A percentile compares a stretch with the other conserved stretches of the same genome.
phyloP scores from a whole-genome alignment of 2,329 filamentous ascomycete genomes.

The Aschersonia sp. region DNA sequence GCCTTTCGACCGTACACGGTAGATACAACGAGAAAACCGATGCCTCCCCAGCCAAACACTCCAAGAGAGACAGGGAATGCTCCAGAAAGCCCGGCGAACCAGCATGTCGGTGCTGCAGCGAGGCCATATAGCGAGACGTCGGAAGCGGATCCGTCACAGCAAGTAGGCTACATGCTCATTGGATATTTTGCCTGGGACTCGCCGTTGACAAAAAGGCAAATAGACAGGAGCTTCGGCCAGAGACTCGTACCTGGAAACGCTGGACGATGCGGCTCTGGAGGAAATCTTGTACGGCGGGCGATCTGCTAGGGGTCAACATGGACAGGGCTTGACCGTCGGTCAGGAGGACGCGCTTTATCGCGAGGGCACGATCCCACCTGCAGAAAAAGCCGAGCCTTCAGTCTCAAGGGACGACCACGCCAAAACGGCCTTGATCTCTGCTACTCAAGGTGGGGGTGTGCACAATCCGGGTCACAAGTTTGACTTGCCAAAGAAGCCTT shows the following conservation, averaged over 20 bases:
- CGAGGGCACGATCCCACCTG: slow-evolving; percentile 24
- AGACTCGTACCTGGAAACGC: slow-evolving; percentile 7
- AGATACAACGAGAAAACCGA: slow-evolving; percentile 10
- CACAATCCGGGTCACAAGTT: slow-evolving; percentile 58
- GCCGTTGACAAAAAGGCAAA: too few species aligned
- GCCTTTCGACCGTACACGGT: slow-evolving; percentile 15
- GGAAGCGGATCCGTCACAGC: too few species aligned
- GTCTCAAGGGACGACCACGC: slow-evolving; percentile 10
- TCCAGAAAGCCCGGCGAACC: too few species aligned
- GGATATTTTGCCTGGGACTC: too few species aligned
- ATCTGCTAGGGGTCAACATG: slow-evolving; percentile 11
- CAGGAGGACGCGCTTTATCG: slow-evolving; percentile 29
- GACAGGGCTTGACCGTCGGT: slow-evolving; percentile 23
- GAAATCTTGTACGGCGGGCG: slow-evolving; percentile 22
- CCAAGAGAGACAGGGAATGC: background rate
- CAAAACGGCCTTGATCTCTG: slow-evolving; percentile 5
- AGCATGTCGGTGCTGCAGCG: background rate
- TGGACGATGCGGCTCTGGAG: slow-evolving; percentile 22
- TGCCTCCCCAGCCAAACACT: background rate
- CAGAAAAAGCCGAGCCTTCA: slow-evolving; percentile 16
- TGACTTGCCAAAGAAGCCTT: slow-evolving; percentile 51
- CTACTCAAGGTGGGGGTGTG: slow-evolving; percentile 7
- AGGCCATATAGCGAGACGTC: too few species aligned
- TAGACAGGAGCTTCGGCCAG: background rate
- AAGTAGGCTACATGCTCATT: too few species aligned